Evolutionary conservation across 768 basidiomycete species (phyloP), one percentile per base, ranked within the genome.

Genomic region (Trametes punicea): DNA sequence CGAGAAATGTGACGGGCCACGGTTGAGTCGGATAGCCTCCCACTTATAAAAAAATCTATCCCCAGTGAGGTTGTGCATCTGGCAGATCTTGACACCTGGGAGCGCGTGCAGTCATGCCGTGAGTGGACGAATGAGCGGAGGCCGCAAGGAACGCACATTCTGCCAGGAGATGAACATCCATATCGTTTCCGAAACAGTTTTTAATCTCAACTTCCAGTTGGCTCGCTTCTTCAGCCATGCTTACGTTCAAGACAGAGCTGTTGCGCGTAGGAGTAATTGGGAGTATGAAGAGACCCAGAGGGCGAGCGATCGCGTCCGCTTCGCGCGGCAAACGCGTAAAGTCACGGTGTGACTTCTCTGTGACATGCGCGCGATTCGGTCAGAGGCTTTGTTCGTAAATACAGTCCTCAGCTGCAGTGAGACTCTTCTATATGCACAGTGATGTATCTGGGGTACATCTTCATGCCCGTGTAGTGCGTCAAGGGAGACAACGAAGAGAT

Each of bases 11-110:
- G 39, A 16, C 3, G 65, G 62, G 26, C 34, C 67, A 41, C 46
- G 65, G 18, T 61, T 68, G 46, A 67, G 74, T 13, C 60, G 63
- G 29, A 66, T 72, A 51, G 86, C 86, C 65, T 91, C 85, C 77
- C 85, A 83, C 67, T 89, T 90, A 70, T 75, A 90, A 36, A 75
- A 76, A 18, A 91, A 74, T 45, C 73, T 67, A 21, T 81, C 75
- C 20, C 83, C 75, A 27, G 72, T 61, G 34, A 85, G 31, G 55
- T 80, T 78, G 71, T 83, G 87, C 61, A 79, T 80, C 66, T 78
- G 74, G 67, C 89, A 91, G 57, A 90, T 74, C 23, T 76, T 74
- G 29, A 78, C 75, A 61, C 87, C 88, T 90, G 64, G 11, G 6
- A 31, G 46, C 23, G 55, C 63, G 65, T 66, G 42, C 42, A 15